These are phyloP conservation scores for Aciculosporium take DNA, from an alignment of 2,329 filamentous ascomycete genomes.

Conservation along the genomic window DNA sequence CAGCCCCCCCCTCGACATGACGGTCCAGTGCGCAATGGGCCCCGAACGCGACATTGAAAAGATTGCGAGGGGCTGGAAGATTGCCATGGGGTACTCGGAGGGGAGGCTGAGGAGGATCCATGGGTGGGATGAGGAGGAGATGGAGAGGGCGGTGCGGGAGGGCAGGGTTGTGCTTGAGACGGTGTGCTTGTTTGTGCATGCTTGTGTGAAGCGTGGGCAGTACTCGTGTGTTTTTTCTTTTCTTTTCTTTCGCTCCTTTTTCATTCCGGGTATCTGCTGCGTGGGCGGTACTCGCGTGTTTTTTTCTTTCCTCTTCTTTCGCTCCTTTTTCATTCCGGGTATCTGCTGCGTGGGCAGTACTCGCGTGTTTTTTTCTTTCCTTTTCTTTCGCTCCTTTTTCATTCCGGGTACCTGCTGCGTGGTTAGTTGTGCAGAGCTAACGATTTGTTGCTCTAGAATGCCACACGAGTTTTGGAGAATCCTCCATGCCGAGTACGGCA, in stretches of 20 bases:
- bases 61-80: conserved; percentile 23
- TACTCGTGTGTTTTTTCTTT: conserved; percentile 16
- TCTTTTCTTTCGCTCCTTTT: neutral
- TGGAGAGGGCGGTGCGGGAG: conserved; percentile 18
- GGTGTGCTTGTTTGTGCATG: conserved; percentile 25
- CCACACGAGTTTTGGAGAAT: conserved; percentile 25
- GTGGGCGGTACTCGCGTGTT: neutral
- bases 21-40: conserved; percentile 11
- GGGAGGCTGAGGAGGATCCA: conserved; percentile 20
- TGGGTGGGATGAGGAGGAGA: conserved; percentile 18
- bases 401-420: too few relatives aligned
- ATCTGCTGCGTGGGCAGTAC: too few relatives aligned
- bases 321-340: too few relatives aligned
- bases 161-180: conserved; percentile 24
- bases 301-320: neutral
- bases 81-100: conserved; percentile 23
- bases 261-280: too few relatives aligned
- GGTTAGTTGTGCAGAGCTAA: too few relatives aligned
- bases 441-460: conserved; percentile 11
- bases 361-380: neutral
- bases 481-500: conserved; percentile 24
- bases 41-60: conserved; percentile 19
- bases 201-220: conserved; percentile 23
- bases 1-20: too few relatives aligned
- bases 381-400: neutral